Evolutionary conservation across 257 asterid species (phyloP).

Genomic region (Voacanga thouarsii): DNA sequence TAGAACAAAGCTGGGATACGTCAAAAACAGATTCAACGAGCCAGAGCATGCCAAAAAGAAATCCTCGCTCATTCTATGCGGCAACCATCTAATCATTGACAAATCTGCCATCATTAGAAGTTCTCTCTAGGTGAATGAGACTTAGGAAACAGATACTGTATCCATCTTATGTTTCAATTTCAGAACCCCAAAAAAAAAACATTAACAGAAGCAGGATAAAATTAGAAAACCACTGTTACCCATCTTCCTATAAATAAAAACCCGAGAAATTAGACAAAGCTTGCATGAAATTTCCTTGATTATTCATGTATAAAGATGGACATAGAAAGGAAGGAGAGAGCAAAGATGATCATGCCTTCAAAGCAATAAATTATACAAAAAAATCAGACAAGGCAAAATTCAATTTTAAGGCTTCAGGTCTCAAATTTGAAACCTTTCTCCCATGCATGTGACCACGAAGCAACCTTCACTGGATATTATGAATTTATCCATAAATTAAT

Average conservation of each 20-base stretch:
- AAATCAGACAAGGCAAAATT: background rate
- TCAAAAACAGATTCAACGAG: background rate
- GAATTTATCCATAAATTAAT: background rate
- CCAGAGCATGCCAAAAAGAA: background rate
- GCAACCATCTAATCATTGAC: background rate
- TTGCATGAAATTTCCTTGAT: background rate
- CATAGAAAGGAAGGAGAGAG: background rate
- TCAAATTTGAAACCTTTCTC: background rate
- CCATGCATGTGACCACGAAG: background rate
- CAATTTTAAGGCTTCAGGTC: background rate
- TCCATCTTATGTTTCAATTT: background rate
- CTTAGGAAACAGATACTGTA: too few species aligned
- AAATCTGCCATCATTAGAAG: background rate
- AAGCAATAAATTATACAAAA: background rate
- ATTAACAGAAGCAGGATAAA: constrained; percentile 1
- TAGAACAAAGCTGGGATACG: background rate
- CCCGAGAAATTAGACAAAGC: background rate
- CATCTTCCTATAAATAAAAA: background rate
- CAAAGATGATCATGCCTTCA: background rate
- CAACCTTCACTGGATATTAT: background rate
- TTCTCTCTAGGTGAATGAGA: background rate
- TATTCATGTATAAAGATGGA: background rate
- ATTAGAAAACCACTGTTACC: background rate
- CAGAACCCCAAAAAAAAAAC: background rate
- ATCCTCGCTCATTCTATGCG: background rate